Conservation (phyloP, 768 basidiomycete species). For the Xanthoconium stramineum region DNA sequence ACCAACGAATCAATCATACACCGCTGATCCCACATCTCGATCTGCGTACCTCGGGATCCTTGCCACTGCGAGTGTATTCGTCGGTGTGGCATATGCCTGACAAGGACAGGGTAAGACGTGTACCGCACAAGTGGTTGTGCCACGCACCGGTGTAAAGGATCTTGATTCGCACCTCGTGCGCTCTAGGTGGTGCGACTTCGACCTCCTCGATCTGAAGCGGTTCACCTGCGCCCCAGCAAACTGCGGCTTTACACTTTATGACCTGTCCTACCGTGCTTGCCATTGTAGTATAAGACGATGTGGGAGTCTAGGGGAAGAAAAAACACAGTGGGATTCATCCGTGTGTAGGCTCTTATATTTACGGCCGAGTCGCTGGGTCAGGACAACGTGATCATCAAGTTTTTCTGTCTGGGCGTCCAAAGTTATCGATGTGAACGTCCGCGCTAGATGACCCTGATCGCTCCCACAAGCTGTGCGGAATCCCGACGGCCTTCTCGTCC, state of each 20-base stretch:
- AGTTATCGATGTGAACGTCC: no score
- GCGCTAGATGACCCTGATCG: conserved; percentile 1
- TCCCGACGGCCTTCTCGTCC: no score
- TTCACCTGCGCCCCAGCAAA: conserved; percentile 93
- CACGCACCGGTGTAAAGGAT: conserved; percentile 84
- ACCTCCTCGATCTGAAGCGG: conserved; percentile 86
- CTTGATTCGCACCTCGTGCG: conserved; percentile 89
- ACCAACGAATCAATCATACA: conserved; percentile 6
- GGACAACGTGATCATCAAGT: no score
- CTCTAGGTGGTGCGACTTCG: conserved; percentile 87
- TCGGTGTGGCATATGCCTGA: conserved; percentile 96
- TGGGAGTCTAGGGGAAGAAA: conserved; percentile 23
- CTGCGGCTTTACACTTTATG: conserved; percentile 87
- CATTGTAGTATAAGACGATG: conserved; percentile 42
- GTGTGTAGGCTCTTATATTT: background rate
- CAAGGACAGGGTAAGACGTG: background rate
- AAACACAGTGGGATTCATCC: conserved; percentile 6
- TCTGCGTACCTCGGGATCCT: conserved; percentile 80
- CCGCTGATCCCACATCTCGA: conserved; percentile 1
- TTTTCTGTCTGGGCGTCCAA: no score
- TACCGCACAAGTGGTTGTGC: background rate
- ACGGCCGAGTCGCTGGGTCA: background rate
- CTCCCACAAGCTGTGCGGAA: background rate
- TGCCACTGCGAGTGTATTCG: conserved; percentile 94
- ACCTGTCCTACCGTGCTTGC: conserved; percentile 69